Percentiles rank a stretch among this genome's conserved stretches.
These are phyloP conservation scores for Leccinum fuscescens DNA, from an alignment of 1,284 basidiomycete species.

Conservation along the genomic window DNA sequence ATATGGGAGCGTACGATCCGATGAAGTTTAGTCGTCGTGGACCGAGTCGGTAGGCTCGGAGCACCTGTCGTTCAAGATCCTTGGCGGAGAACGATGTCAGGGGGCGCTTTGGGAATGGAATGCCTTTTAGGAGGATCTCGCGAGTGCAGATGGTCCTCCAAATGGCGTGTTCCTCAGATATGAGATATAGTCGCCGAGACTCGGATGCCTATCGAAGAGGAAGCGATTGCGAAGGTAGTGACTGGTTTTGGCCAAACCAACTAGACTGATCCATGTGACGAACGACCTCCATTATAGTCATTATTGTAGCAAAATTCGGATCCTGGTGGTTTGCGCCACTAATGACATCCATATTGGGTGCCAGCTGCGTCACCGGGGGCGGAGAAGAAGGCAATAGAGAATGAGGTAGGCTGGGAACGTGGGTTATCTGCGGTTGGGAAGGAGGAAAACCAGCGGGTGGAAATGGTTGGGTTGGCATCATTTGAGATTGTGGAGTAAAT, in stretches of 20 bases:
- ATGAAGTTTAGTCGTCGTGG: slow-evolving; percentile 23
- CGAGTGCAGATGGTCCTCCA: slow-evolving; percentile 51
- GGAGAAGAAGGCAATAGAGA: slow-evolving; percentile 16
- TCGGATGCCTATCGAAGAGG: slow-evolving; percentile 40
- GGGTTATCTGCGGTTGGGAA: slow-evolving; percentile 18
- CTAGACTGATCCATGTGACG: slow-evolving; percentile 30
- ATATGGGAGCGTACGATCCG: slow-evolving; percentile 27
- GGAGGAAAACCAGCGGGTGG: slow-evolving; percentile 17
- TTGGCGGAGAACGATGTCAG: slow-evolving; percentile 34
- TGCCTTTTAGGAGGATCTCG: slow-evolving; percentile 43
- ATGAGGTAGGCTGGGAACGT: slow-evolving; percentile 12
- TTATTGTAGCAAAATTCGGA: slow-evolving; percentile 29
- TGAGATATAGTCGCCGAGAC: slow-evolving; percentile 38
- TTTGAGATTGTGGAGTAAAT: slow-evolving; percentile 19
- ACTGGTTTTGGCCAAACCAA: slow-evolving; percentile 21
- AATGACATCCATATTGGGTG: slow-evolving; percentile 11
- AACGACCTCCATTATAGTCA: slow-evolving; percentile 36
- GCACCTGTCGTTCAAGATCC: slow-evolving; percentile 46
- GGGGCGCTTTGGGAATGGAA: slow-evolving; percentile 44
- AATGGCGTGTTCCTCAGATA: slow-evolving; percentile 47
- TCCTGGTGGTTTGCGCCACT: slow-evolving; percentile 20
- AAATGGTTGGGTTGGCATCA: slow-evolving; percentile 20
- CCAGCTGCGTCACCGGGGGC: slow-evolving; percentile 14
- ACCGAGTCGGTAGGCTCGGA: slow-evolving; percentile 44
- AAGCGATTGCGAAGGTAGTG: slow-evolving; percentile 16